Percentiles rank a stretch among this genome's conserved stretches.
phyloP scores from a whole-genome alignment of 2,329 filamentous ascomycete species.

The Fusarium sp. region DNA sequence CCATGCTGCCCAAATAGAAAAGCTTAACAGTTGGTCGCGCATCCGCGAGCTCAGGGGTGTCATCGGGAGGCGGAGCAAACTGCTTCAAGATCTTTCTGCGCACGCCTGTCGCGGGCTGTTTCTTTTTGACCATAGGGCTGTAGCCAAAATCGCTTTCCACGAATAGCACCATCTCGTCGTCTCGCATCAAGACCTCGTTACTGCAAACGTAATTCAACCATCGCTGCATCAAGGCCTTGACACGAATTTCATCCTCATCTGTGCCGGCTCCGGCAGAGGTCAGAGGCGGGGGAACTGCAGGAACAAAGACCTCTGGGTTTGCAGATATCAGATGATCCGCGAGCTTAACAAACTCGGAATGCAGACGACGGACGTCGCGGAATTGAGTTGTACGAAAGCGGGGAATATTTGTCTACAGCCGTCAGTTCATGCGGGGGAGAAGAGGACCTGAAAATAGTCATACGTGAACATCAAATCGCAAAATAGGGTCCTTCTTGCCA shows the following conservation, averaged over 20 bases:
- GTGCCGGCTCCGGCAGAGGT: conserved; percentile 95
- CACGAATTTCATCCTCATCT: conserved; percentile 90
- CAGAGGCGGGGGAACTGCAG: conserved; percentile 92
- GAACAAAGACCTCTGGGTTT: conserved; percentile 96
- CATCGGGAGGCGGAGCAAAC: conserved; percentile 96
- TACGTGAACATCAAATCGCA: conserved; percentile 97
- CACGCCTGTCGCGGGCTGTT: conserved; percentile 96
- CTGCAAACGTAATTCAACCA: conserved; percentile 95
- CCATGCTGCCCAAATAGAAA: conserved; percentile 96
- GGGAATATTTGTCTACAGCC: conserved; percentile 89
- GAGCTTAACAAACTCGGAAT: conserved; percentile 97
- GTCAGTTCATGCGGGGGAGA: conserved; percentile 38
- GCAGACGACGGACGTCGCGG: conserved; percentile 93
- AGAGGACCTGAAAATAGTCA: conserved; percentile 12
- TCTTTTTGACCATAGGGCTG: conserved; percentile 93
- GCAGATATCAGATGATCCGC: conserved; percentile 95
- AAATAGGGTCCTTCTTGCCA: conserved; percentile 93
- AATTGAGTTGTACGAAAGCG: conserved; percentile 98
- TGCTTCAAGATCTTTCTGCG: conserved; percentile 97
- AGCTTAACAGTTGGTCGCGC: conserved; percentile 92
- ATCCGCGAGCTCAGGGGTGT: conserved; percentile 92
- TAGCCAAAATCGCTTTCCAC: conserved; percentile 99
- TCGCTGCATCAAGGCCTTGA: conserved; percentile 89
- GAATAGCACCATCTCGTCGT: conserved; percentile 97
- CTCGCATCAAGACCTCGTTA: conserved; percentile 91